Evolutionary conservation across 2,329 filamentous ascomycete species (phyloP).

Genomic region (Paraphaeosphaeria minitans): DNA sequence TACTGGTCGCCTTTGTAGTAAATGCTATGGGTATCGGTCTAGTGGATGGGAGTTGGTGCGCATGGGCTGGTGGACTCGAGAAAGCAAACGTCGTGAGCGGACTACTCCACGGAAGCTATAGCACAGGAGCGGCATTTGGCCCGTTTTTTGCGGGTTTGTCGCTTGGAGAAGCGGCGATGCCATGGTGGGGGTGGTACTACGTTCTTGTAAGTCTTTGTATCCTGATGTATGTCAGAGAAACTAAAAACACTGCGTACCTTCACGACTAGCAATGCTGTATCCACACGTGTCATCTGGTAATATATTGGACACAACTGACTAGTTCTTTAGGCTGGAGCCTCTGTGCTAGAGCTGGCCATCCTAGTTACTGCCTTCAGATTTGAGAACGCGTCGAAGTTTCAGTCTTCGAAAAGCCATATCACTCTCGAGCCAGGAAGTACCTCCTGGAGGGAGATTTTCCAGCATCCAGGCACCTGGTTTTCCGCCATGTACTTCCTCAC

Average conservation of each 20-base stretch:
- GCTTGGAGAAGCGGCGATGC: slow-evolving; percentile 26
- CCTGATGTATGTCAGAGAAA: background rate
- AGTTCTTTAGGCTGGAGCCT: slow-evolving; percentile 18
- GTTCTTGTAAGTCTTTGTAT: slow-evolving; percentile 41
- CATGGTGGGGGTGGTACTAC: slow-evolving; percentile 51
- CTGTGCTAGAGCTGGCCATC: slow-evolving; percentile 30
- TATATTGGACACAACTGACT: background rate
- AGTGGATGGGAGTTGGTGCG: slow-evolving; percentile 53
- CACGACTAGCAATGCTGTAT: background rate
- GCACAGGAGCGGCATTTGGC: slow-evolving; percentile 46
- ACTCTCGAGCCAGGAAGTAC: slow-evolving; percentile 4
- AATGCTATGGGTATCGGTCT: slow-evolving; percentile 49
- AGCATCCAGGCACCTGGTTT: slow-evolving; percentile 46
- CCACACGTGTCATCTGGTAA: background rate
- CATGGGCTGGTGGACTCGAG: slow-evolving; percentile 51
- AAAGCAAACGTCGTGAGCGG: slow-evolving; percentile 50
- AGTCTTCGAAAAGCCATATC: slow-evolving; percentile 25
- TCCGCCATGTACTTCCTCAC: slow-evolving; percentile 52
- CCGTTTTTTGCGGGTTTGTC: slow-evolving; percentile 44
- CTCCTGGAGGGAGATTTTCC: slow-evolving; percentile 34
- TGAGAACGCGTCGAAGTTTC: slow-evolving; percentile 42
- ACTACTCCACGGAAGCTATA: slow-evolving; percentile 50
- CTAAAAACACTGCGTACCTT: background rate
- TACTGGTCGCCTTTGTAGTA: slow-evolving; percentile 40
- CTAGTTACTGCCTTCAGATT: slow-evolving; percentile 47